Evolutionary conservation across 208 protist species (phyloP).

Genomic region (Crithidia mellificae): DNA sequence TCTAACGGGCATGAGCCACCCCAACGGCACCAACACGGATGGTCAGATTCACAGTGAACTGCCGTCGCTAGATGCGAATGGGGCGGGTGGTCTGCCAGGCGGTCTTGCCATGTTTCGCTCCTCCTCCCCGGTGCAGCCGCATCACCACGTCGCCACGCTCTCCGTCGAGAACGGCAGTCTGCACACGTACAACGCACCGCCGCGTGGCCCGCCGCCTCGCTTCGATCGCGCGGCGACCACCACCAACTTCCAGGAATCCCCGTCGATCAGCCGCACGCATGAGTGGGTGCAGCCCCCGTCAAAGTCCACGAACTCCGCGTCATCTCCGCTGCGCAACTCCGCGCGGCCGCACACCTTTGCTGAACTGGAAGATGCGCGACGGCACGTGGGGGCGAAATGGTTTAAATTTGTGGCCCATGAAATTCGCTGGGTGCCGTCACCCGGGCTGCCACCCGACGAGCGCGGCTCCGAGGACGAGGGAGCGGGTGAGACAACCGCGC

Average conservation of each 20-base stretch:
- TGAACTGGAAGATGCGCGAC: constrained; percentile 1
- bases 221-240: background rate
- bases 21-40: background rate
- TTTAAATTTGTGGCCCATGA: constrained; percentile 19
- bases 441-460: constrained; percentile 21
- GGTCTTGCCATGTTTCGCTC: constrained; percentile 5
- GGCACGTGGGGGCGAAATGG: constrained; percentile 10
- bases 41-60: constrained; percentile 6
- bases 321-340: background rate
- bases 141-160: background rate
- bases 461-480: background rate
- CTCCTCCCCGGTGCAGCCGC: background rate
- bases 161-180: background rate
- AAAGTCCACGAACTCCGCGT: background rate
- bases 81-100: background rate
- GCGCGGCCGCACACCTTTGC: background rate
- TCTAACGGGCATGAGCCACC: too few species aligned
- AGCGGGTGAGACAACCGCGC: background rate
- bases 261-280: constrained; percentile 9
- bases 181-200: background rate
- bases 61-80: constrained; percentile 11
- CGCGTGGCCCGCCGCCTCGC: background rate
- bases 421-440: constrained; percentile 28
- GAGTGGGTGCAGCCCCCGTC: background rate
- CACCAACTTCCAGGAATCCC: background rate